Percentiles rank a stretch among this genome's conserved stretches.
Conservation (phyloP, 352 stramenopile species). For the Pseudoperonospora humuli region DNA sequence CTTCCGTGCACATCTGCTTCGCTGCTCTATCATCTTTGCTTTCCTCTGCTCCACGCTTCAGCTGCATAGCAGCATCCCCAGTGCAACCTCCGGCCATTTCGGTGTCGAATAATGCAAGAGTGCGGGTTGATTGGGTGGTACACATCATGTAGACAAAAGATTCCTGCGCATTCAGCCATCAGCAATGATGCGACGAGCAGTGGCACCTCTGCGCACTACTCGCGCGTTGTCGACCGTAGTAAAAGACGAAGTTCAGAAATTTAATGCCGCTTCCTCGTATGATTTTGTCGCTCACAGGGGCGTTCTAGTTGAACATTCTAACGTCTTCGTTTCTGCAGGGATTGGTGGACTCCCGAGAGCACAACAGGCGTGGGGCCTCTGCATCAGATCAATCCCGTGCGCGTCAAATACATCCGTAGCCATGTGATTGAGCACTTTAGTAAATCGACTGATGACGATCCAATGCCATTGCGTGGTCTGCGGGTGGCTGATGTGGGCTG, state of each 20-base stretch:
- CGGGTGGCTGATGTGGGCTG: constrained; percentile 73
- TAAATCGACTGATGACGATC: constrained; percentile 33
- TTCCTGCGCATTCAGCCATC: too few species aligned
- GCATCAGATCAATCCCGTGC: constrained; percentile 79
- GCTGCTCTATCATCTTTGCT: constrained; percentile 18
- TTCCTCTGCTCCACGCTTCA: constrained; percentile 18
- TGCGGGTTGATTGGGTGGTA: constrained; percentile 3
- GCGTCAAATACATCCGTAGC: constrained; percentile 77
- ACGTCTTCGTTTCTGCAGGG: constrained; percentile 27
- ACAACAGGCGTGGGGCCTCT: constrained; percentile 65
- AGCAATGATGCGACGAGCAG: constrained; percentile 1
- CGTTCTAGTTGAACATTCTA: too few species aligned
- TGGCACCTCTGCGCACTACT: constrained; percentile 6
- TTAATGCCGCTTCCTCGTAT: constrained; percentile 67
- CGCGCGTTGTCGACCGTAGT: constrained; percentile 58
- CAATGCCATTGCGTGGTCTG: constrained; percentile 41
- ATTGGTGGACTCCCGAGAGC: constrained; percentile 77
- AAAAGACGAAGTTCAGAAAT: constrained; percentile 74
- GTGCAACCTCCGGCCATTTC: constrained; percentile 18
- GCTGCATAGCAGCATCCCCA: constrained; percentile 9
- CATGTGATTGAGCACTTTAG: constrained; percentile 63
- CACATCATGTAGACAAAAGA: constrained; percentile 2
- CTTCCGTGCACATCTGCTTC: constrained; percentile 34
- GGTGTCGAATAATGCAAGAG: constrained; percentile 1
- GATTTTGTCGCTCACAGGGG: too few species aligned